Evolutionary conservation across 805 yeast genomes (phyloP), one percentile per base, ranked within the genome.

Genomic region (Saturnispora gosingensis): DNA sequence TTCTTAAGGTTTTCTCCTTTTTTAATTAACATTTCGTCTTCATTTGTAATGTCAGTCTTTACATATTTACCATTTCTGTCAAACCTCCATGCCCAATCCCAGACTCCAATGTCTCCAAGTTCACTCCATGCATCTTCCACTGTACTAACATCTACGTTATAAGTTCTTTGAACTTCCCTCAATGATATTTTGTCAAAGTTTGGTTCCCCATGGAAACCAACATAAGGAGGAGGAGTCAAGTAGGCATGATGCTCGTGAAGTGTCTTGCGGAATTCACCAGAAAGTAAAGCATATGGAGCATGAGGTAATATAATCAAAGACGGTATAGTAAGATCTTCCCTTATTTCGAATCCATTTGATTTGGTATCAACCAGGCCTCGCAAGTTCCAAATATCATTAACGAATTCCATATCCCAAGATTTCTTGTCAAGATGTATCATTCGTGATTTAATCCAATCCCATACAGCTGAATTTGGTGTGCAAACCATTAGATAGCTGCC

Each of bases 401-500:
- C 61, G 3, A 78, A 61, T 43, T 79, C 83, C 82, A 78, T 77
- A 58, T 79, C 83, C 56, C 71, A 77, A 34, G 78, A 81, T n/a
- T 61, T 54, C 1, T 52, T 30, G 4, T 53, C 36, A 49, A 70
- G 67, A 3, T 65, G 52, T 13, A 58, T 54, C 0, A 66, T 57
- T 36, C 64, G 62, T 13, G 61, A 50, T 48, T 51, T 55, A 55
- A 60, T 54, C 22, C 59, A 52, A 13, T 60, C 48, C 52, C 58
- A 67, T 1, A 62, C 57, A 1, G 52, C 34, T 4, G 50, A 30
- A 36, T 58, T 68, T 3, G 88, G 88, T 40, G 68, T 72, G n/a
- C 81, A 66, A 6, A 82, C 83, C 82, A 83, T 81, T 5, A 83
- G 61, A 54, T 77, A 78, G 43, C 74, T 71, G 0, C 71, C 73